Base-by-base conservation (phyloP, 345 rosid genomes). In the Raphanus raphanistrum region DNA sequence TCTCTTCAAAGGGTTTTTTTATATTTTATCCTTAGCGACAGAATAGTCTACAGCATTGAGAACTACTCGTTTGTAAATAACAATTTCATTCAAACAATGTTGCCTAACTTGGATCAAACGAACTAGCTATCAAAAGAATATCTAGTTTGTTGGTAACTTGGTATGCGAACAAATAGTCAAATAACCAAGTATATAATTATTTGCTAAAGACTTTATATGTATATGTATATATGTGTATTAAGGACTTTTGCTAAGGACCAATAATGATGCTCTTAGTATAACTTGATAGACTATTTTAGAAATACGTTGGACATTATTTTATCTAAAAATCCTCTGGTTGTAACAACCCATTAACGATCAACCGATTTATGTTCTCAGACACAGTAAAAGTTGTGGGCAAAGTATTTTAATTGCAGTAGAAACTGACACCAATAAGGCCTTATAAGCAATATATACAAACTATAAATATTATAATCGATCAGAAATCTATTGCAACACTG, bases 361-460 rank as follows among this genome's bases (percentile, higher is more conserved):
- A 59, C 25, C 25, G 36, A 45, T 50, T 62, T 50, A 15, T 76
- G 41, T n/a, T 69, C 61, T 61, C 21, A 32, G 15, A 52, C 27
- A 63, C 17, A 16, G 35, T 35, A 27, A 57, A 60, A 66, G 65
- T 16, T 33, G 21, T 72, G 45, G 32, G 35, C 29, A 52, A 59
- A 48, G 60, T 73, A 71, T 21, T 8, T 58, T 9, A 38, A 21
- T 11, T 13, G 58, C 36, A 36, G 68, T 6, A 74, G 45, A 79
- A 62, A 36, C 55, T 79, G 71, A 73, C 72, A 72, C 80, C 64
- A 79, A 76, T 81, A 74, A 58, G 72, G 61, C 27, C 32, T 68
- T 69, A 21, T 21, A 64, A 63, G 66, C 76, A 71, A 77, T 55
- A 63, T 27, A 70, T 17, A 63, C 60, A 38, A 65, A 55, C 16